Percentiles rank a stretch among this genome's conserved stretches.
Evolutionary conservation across 768 basidiomycete genomes (phyloP).

Genomic region (Mycena polygramma): DNA sequence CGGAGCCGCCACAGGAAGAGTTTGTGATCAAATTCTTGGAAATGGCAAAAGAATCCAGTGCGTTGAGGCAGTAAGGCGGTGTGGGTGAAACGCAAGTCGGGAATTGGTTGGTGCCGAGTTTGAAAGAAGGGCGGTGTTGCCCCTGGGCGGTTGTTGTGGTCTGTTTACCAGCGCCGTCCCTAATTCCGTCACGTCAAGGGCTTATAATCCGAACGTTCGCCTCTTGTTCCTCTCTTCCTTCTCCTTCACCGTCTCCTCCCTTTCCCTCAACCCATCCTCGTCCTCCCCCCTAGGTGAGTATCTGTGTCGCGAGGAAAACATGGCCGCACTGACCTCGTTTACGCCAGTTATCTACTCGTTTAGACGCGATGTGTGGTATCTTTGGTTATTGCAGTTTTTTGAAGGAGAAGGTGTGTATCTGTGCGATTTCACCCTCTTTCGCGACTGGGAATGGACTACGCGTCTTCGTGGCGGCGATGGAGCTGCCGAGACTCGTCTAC

Average conservation of each 20-base stretch:
- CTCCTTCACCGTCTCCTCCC: constrained; percentile 15
- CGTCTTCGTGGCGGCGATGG: neutral
- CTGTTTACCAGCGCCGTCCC: constrained; percentile 5
- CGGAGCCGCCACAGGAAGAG: neutral
- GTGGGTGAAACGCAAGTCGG: constrained; percentile 6
- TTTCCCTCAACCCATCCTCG: constrained; percentile 7
- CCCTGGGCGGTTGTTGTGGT: neutral
- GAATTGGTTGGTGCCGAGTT: neutral
- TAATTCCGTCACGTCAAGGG: constrained; percentile 18
- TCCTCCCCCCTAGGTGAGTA: neutral
- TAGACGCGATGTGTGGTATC: constrained; percentile 87
- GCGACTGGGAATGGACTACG: neutral
- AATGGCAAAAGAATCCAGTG: neutral
- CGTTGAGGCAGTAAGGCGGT: neutral
- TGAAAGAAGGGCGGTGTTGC: constrained; percentile 17
- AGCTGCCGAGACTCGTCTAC: neutral
- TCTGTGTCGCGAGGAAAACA: neutral
- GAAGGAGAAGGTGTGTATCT: constrained; percentile 80
- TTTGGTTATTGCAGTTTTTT: constrained; percentile 96
- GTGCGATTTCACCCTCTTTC: neutral
- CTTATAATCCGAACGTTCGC: constrained; percentile 18
- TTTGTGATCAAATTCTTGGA: neutral
- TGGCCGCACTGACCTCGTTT: neutral
- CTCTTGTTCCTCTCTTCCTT: constrained; percentile 24
- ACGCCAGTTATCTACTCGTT: constrained; percentile 6